Percentiles rank a stretch among this genome's conserved stretches.
phyloP scores from a whole-genome alignment of 2,329 filamentous ascomycete genomes.

The Fusarium sarcochroum region DNA sequence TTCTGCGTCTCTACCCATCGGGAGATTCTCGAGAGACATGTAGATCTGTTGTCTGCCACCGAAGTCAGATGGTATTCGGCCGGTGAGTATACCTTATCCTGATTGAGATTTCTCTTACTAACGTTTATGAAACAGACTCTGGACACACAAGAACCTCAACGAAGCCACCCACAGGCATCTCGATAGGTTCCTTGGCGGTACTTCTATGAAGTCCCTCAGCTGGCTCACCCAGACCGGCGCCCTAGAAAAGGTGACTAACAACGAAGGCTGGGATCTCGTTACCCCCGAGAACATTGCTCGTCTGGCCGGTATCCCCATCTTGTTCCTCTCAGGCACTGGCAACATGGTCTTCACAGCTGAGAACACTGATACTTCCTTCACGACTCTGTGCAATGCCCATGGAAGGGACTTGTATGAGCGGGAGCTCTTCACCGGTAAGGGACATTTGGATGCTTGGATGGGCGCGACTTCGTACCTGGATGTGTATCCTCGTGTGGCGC shows the following conservation, averaged over 20 bases:
- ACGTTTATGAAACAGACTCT: constrained; percentile 52
- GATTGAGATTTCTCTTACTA: not conserved
- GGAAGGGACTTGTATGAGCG: constrained; percentile 46
- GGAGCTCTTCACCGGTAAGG: constrained; percentile 43
- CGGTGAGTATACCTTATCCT: constrained; percentile 50
- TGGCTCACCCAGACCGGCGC: constrained; percentile 70
- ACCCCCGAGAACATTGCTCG: constrained; percentile 64
- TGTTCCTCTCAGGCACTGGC: constrained; percentile 49
- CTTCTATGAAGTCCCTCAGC: constrained; percentile 70
- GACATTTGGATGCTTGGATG: constrained; percentile 50
- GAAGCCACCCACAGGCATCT: constrained; percentile 74
- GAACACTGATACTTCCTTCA: constrained; percentile 46
- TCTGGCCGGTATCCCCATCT: constrained; percentile 67
- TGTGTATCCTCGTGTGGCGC: constrained; percentile 41
- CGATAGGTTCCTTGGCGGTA: constrained; percentile 72
- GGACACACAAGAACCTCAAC: constrained; percentile 76
- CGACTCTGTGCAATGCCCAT: constrained; percentile 39
- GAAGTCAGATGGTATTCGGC: constrained; percentile 71
- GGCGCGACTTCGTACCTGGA: constrained; percentile 36
- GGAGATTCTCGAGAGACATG: constrained; percentile 67
- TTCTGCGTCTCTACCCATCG: constrained; percentile 70
- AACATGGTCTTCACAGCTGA: constrained; percentile 44
- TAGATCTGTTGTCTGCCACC: constrained; percentile 73
- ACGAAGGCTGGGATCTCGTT: constrained; percentile 64
- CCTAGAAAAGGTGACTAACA: constrained; percentile 65